phyloP scores from a whole-genome alignment of 768 basidiomycete species.

The Calocybe gangraenosa region DNA sequence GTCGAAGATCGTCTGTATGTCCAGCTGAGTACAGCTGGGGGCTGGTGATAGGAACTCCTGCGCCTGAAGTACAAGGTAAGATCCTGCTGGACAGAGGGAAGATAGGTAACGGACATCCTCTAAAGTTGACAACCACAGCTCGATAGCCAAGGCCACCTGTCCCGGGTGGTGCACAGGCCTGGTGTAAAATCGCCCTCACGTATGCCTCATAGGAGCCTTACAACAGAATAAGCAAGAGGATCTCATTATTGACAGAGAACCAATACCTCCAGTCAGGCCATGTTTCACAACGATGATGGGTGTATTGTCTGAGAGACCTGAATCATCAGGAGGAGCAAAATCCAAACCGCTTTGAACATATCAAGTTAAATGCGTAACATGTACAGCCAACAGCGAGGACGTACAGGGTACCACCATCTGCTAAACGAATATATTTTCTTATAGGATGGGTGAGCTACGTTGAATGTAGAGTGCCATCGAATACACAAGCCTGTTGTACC shows the following conservation, averaged over 20 bases:
- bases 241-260: neutral
- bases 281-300: constrained; percentile 58
- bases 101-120: constrained; percentile 65
- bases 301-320: constrained; percentile 31
- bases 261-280: constrained; percentile 48
- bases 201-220: constrained; percentile 88
- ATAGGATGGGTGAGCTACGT: constrained; percentile 1
- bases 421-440: constrained; percentile 45
- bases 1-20: constrained; percentile 85
- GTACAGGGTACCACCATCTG: constrained; percentile 66
- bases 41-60: constrained; percentile 78
- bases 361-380: neutral
- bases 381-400: constrained; percentile 15
- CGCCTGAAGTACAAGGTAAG: constrained; percentile 45
- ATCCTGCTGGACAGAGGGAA: neutral
- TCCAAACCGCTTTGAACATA: constrained; percentile 51
- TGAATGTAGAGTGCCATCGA: neutral
- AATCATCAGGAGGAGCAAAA: constrained; percentile 48
- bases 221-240: constrained; percentile 3
- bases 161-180: constrained; percentile 62
- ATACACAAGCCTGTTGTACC: constrained; percentile 46
- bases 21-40: constrained; percentile 85
- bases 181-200: constrained; percentile 76
- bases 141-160: constrained; percentile 90
- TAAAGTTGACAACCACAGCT: constrained; percentile 87